Evolutionary conservation across 2,329 filamentous ascomycete species (phyloP).

Genomic region (Hirsutella thompsonii): DNA sequence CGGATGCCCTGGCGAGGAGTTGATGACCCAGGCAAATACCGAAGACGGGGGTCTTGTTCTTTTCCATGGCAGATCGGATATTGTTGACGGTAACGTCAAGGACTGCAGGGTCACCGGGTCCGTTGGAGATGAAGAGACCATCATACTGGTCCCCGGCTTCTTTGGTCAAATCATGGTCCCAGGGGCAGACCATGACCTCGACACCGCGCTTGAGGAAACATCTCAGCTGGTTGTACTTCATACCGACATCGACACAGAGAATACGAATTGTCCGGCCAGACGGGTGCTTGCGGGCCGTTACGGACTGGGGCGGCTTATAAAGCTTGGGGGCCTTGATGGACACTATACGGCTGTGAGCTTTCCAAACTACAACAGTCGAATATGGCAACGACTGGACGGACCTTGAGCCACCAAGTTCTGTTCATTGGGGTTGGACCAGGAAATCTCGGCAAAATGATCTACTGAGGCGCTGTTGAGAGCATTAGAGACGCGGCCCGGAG

Average conservation of each 20-base stretch:
- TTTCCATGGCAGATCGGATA: slow-evolving; percentile 61
- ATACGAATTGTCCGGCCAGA: slow-evolving; percentile 80
- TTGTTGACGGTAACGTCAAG: slow-evolving; percentile 70
- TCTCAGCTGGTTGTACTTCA: slow-evolving; percentile 96
- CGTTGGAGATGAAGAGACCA: slow-evolving; percentile 95
- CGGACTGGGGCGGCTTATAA: slow-evolving; percentile 61
- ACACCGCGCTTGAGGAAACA: slow-evolving; percentile 86
- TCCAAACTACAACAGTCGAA: neutral
- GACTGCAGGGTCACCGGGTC: slow-evolving; percentile 85
- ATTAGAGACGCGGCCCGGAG: slow-evolving; percentile 26
- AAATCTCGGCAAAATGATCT: slow-evolving; percentile 59
- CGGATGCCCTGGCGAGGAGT: slow-evolving; percentile 76
- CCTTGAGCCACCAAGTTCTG: slow-evolving; percentile 91
- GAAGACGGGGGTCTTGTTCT: slow-evolving; percentile 77
- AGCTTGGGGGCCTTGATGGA: slow-evolving; percentile 79
- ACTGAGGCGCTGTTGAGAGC: slow-evolving; percentile 14
- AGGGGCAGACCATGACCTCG: slow-evolving; percentile 88
- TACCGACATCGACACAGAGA: slow-evolving; percentile 87
- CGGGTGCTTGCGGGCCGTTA: slow-evolving; percentile 68
- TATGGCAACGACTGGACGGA: slow-evolving; percentile 35
- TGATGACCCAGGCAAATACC: slow-evolving; percentile 96
- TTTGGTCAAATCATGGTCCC: slow-evolving; percentile 81
- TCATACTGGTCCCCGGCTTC: slow-evolving; percentile 77
- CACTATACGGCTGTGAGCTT: slow-evolving; percentile 40
- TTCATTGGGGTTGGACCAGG: slow-evolving; percentile 85